Evolutionary conservation across 768 basidiomycete genomes (phyloP).

Genomic region (Mycena metata): DNA sequence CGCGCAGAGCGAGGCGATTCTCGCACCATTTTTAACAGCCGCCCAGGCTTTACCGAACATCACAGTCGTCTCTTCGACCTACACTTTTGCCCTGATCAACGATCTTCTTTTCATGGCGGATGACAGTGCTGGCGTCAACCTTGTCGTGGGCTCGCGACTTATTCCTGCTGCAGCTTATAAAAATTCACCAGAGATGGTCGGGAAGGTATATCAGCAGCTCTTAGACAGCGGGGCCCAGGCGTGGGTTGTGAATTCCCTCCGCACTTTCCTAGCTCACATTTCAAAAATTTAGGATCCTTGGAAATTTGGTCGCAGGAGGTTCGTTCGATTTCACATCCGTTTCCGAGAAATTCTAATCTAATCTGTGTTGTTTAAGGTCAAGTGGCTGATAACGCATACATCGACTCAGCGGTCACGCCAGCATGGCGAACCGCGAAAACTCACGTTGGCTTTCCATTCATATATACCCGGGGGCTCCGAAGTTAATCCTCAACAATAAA

Average conservation of each 20-base stretch:
- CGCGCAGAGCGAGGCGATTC: slow-evolving; percentile 27
- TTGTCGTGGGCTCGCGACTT: slow-evolving; percentile 37
- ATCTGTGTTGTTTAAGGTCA: slow-evolving; percentile 42
- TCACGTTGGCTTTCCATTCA: slow-evolving; percentile 46
- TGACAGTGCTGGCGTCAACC: slow-evolving; percentile 30
- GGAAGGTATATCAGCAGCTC: slow-evolving; percentile 41
- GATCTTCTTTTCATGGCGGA: slow-evolving; percentile 31
- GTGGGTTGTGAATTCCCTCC: slow-evolving; percentile 25
- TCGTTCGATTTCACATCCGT: too few relatives aligned
- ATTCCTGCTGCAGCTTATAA: slow-evolving; percentile 31
- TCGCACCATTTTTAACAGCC: slow-evolving; percentile 42
- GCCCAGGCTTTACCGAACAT: slow-evolving; percentile 33
- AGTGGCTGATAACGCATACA: slow-evolving; percentile 49
- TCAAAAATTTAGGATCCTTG: slow-evolving; percentile 27
- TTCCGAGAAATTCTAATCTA: too few relatives aligned
- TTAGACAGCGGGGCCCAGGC: slow-evolving; percentile 37
- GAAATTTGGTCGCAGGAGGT: slow-evolving; percentile 39
- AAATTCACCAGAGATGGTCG: slow-evolving; percentile 30
- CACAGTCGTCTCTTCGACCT: slow-evolving; percentile 6
- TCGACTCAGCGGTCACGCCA: slow-evolving; percentile 49
- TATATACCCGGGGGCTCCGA: too few relatives aligned
- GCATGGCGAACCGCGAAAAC: slow-evolving; percentile 53
- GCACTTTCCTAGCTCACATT: too few relatives aligned
- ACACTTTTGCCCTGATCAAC: slow-evolving; percentile 29
- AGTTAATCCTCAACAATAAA: too few relatives aligned